Evolutionary conservation across 495 filamentous ascomycete genomes (phyloP).

Genomic region (Pyronema omphalodes): DNA sequence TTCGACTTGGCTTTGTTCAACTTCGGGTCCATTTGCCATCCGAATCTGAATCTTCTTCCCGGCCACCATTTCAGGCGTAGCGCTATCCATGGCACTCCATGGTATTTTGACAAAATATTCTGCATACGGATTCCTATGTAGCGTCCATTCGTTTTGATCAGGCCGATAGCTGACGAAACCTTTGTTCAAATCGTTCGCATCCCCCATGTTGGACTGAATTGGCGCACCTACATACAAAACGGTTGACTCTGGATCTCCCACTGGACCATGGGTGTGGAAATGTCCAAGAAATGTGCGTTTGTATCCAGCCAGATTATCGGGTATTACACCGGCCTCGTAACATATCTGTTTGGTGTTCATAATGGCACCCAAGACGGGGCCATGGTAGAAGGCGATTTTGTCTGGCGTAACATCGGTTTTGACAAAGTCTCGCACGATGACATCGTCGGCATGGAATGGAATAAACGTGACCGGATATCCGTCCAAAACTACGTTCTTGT

Average conservation of each 20-base stretch:
- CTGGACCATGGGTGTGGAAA: slow-evolving; percentile 5
- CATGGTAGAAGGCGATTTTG: slow-evolving; percentile 4
- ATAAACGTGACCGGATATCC: not conserved
- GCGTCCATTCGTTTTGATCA: not conserved
- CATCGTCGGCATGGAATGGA: slow-evolving; percentile 1
- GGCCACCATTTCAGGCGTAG: not conserved
- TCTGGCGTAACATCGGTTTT: not conserved
- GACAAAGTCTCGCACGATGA: not conserved
- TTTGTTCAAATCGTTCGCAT: not conserved
- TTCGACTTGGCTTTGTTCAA: not conserved
- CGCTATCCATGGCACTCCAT: not conserved
- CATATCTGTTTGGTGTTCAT: not conserved
- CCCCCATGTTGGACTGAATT: slow-evolving; percentile 3
- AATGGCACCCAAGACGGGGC: not conserved
- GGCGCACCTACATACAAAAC: slow-evolving; percentile 2
- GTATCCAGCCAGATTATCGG: slow-evolving; percentile 1
- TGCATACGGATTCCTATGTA: slow-evolving; percentile 2
- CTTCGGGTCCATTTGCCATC: not conserved
- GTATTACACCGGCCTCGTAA: not conserved
- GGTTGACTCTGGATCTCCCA: not conserved
- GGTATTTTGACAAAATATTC: slow-evolving; percentile 1
- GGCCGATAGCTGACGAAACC: not conserved
- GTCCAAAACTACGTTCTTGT: not conserved
- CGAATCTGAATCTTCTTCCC: not conserved
- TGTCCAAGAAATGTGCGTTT: not conserved